These are phyloP conservation scores for Hydnum rufescens DNA, from an alignment of 768 basidiomycete genomes.

Conservation along the genomic window DNA sequence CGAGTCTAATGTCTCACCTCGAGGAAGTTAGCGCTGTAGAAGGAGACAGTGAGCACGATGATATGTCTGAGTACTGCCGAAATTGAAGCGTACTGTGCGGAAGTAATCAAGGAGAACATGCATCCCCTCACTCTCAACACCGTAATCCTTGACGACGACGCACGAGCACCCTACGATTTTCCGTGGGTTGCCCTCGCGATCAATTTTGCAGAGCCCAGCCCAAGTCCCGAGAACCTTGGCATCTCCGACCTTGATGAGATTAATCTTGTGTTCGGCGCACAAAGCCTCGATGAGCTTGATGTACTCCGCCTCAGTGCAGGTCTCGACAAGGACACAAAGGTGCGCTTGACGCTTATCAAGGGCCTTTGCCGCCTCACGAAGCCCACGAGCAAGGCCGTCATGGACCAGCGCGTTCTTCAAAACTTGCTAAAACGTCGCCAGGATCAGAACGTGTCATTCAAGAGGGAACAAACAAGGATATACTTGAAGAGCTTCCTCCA, in stretches of 20 bases:
- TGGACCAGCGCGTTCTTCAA: constrained; percentile 97
- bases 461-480: background rate
- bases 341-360: constrained; percentile 98
- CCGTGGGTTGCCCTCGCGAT: constrained; percentile 94
- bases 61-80: constrained; percentile 5
- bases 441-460: constrained; percentile 11
- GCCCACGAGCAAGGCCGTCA: constrained; percentile 94
- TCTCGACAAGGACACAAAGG: constrained; percentile 96
- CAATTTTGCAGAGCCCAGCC: constrained; percentile 99
- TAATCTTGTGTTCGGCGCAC: constrained; percentile 98
- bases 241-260: constrained; percentile 97
- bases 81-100: constrained; percentile 50
- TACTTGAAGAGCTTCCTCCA: constrained; percentile 88
- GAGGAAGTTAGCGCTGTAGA: constrained; percentile 1
- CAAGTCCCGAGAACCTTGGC: constrained; percentile 95
- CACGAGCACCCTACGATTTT: constrained; percentile 87
- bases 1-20: background rate
- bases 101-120: constrained; percentile 91
- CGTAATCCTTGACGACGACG: constrained; percentile 97
- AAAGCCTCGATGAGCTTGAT: constrained; percentile 99
- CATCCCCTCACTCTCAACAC: constrained; percentile 83
- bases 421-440: constrained; percentile 57
- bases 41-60: background rate
- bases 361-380: constrained; percentile 94
- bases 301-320: constrained; percentile 97